Conservation (phyloP, 495 filamentous ascomycete genomes). For the Tuber magnatum region DNA sequence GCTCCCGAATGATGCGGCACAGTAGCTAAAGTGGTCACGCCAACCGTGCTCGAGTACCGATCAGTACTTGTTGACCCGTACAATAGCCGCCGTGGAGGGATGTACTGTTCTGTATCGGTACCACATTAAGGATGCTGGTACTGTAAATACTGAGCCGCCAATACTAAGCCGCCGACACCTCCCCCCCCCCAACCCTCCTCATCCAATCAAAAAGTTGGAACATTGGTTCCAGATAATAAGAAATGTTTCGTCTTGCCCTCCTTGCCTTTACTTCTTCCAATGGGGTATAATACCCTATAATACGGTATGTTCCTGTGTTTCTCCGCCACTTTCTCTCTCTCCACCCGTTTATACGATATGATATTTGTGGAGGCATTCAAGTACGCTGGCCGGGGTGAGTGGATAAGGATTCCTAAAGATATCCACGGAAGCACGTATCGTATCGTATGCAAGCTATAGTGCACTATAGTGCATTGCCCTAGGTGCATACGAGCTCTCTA, state of each 20-base stretch:
- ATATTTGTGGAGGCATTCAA: not conserved
- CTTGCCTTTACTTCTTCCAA: not conserved
- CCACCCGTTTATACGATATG: not conserved
- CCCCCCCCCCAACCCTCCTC: not conserved
- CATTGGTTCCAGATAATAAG: not conserved
- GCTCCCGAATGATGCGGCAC: not conserved
- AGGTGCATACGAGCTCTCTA: not conserved
- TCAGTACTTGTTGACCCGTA: not conserved
- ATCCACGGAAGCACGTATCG: not conserved
- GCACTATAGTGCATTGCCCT: not conserved
- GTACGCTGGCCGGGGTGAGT: not conserved
- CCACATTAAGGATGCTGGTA: not conserved
- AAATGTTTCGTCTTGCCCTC: not conserved
- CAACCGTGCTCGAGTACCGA: not conserved
- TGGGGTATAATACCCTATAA: not conserved
- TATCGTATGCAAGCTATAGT: not conserved
- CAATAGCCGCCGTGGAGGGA: not conserved
- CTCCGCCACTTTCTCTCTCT: not conserved
- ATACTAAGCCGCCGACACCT: not conserved
- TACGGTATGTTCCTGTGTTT: not conserved
- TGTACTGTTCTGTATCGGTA: not conserved
- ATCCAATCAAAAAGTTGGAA: not conserved
- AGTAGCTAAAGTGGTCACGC: not conserved
- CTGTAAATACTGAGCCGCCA: not conserved
- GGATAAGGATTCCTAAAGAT: not conserved